These are phyloP conservation scores for Nothopassalora personata DNA, from an alignment of 2,329 filamentous ascomycete species.

Conservation along the genomic window DNA sequence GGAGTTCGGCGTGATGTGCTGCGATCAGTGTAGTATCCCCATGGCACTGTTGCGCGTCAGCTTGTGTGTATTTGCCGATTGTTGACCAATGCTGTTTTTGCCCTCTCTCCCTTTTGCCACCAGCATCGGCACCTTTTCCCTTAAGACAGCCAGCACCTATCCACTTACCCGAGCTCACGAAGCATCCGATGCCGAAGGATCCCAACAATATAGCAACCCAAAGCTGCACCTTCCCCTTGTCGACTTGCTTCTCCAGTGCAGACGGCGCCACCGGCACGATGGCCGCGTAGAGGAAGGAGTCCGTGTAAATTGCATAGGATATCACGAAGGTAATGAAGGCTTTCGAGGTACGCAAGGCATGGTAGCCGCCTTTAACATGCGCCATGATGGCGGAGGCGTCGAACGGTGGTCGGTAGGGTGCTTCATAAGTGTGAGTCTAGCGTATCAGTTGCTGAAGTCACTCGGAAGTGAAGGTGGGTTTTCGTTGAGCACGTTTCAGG, in stretches of 20 bases:
- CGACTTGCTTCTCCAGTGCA: constrained; percentile 6
- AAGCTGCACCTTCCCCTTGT: constrained; percentile 47
- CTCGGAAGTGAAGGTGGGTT: neutral
- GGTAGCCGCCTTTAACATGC: neutral
- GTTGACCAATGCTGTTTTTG: neutral
- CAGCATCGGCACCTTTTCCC: neutral
- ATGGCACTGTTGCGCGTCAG: constrained; percentile 27
- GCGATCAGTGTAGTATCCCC: constrained; percentile 55
- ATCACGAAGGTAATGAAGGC: constrained; percentile 14
- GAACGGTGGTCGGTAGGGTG: neutral
- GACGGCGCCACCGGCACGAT: constrained; percentile 14
- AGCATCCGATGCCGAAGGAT: constrained; percentile 60
- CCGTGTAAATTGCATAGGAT: constrained; percentile 17
- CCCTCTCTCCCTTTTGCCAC: neutral
- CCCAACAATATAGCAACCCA: constrained; percentile 65
- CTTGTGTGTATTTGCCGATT: neutral
- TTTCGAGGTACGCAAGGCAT: constrained; percentile 7
- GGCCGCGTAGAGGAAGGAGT: constrained; percentile 18
- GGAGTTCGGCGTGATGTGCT: constrained; percentile 56
- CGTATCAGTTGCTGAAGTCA: neutral
- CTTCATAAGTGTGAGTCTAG: neutral
- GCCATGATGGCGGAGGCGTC: neutral
- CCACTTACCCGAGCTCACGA: constrained; percentile 39
- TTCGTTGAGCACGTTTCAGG: neutral
- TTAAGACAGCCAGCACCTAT: neutral